Base-by-base conservation (phyloP, 2,329 filamentous ascomycete genomes). In the Stagonosporopsis cucurbitacearum region DNA sequence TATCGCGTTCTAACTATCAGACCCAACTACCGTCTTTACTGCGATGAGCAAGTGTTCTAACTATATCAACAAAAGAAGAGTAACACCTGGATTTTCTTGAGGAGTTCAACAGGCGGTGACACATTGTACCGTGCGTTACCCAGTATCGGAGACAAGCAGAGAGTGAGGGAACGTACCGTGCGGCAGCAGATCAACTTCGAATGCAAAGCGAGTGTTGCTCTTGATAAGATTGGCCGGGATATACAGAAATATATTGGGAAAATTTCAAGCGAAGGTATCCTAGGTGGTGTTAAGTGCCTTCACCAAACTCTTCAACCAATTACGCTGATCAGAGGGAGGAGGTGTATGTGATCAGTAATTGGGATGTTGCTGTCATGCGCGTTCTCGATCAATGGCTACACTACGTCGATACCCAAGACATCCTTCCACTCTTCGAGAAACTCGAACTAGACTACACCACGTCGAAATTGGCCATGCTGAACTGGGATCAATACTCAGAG, bases 271-370 rank as follows among this genome's bases (percentile, higher is more conserved):
- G 67, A 73, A 35, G 71, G 71, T n/a, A 68, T 79, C 13, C 43
- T 69, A 6, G 74, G 57, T 11, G 77, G 75, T n/a, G 77, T 77
- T 77, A 61, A 65, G 74, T 68, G 19, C 11, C 19, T 12, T 39
- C 17, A 23, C 19, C 3, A 22, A 12, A 22, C 36, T 4, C 36
- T 39, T 23, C 13, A 17, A 19, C 32, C 30, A 7, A 19, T 15
- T 39, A 17, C 48, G 19, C 50, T 60, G 23, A 64, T 50, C 45
- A 37, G 8, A 20, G 6, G 15, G 35, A 78, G 75, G 77, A 79
- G 57, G 68, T 79, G 8, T 79, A 79, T 44, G 71, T 78, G 6
- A 79, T 79, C 47, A 78, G 75, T 56, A 79, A 79, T 54, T 65
- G 75, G 41, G 77, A 79, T 52, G 59, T 74, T 39, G 56, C 65